Evolutionary conservation across 2,329 filamentous ascomycete genomes (phyloP), one percentile per base, ranked within the genome.

Genomic region (Fusarium pseudocircinatum): DNA sequence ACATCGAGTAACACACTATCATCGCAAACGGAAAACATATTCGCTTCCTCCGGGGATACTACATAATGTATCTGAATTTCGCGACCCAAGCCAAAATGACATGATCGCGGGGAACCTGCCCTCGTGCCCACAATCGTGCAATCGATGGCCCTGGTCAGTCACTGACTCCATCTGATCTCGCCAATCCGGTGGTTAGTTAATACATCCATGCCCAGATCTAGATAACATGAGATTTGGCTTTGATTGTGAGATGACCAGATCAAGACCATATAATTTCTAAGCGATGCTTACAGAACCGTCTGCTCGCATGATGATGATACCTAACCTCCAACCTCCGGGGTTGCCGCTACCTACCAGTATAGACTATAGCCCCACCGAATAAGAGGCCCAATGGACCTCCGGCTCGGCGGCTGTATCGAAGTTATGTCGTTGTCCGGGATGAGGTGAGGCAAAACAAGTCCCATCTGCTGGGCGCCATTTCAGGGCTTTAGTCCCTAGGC

Each of bases 321-420:
- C 16, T 18, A 22, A 49, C n/a, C 34, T 50, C 34, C 42, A 60
- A 72, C 36, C 37, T 69, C 71, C 63, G 71, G 59, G 44, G 47
- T 59, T 63, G 39, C 59, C 71, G 67, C 50, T 70, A 54, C 50
- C 50, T 40, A 40, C n/a, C n/a, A n/a, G n/a, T n/a, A n/a, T 36
- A 36, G 36, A 36, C 36, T 36, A 36, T n/a, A 60, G 46, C 60
- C 63, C 59, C 58, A 65, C 59, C 52, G 22, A 70, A 61, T 26
- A 28, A 54, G 24, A 70, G 43, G 40, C 74, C 40, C 60, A 37
- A 67, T 61, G 58, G 66, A 54, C 22, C 67, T 75, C 62, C 76
- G 76, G 75, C 75, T 78, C 75, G 76, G 76, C 76, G 75, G 76
- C 69, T 75, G 59, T 52, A 59, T 69, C 65, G 49, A 71, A 47